Percentiles rank a stretch among this genome's conserved stretches.
phyloP scores from a whole-genome alignment of 306 rosid genomes.

The Casuarina cunninghamiana region DNA sequence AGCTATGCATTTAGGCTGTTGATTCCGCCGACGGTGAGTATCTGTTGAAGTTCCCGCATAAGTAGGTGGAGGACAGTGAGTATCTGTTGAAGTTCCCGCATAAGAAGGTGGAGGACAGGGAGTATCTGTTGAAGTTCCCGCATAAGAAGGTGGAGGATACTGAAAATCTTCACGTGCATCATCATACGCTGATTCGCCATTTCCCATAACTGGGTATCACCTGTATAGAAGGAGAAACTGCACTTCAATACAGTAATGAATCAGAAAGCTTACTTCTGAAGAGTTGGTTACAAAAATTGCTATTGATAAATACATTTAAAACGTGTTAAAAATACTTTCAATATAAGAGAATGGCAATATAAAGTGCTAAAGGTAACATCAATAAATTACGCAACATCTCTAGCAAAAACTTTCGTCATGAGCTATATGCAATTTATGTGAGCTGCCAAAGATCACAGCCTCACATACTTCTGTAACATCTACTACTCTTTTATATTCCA shows the following conservation, averaged over 20 bases:
- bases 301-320: neutral
- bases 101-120: slow-evolving; percentile 17
- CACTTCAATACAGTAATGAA: neutral
- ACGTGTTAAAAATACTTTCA: neutral
- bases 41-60: slow-evolving; percentile 33
- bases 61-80: slow-evolving; percentile 19
- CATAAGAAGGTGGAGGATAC: slow-evolving; percentile 26
- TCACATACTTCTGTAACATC: neutral
- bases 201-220: slow-evolving; percentile 57
- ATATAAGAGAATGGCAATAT: neutral
- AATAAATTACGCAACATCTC: neutral
- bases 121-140: slow-evolving; percentile 39
- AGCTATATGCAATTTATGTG: neutral
- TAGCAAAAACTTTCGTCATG: neutral
- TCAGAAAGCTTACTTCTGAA: neutral
- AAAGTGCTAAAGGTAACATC: neutral
- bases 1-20: slow-evolving; percentile 45
- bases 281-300: no score
- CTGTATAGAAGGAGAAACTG: slow-evolving; percentile 27
- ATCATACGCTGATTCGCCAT: slow-evolving; percentile 51
- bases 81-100: slow-evolving; percentile 42
- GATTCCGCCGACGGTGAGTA: slow-evolving; percentile 29
- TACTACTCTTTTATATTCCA: neutral
- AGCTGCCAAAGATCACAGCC: neutral
- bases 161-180: slow-evolving; percentile 36